Evolutionary conservation across 169 alveolate species (phyloP), one percentile per base, ranked within the genome.

Genomic region (Perkinsus olseni): DNA sequence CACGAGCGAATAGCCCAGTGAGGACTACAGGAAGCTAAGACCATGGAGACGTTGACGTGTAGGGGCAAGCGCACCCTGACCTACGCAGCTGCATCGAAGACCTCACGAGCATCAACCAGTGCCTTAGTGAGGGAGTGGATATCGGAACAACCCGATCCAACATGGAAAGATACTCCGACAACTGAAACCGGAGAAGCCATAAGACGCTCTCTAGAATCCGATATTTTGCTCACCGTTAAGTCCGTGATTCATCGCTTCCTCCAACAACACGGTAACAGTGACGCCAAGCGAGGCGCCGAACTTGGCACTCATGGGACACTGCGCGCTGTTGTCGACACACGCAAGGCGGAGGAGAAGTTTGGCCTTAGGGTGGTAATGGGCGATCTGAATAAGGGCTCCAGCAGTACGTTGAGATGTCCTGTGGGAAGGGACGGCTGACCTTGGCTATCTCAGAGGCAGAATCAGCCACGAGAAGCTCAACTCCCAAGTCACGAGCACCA

Each of bases 251-350:
- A 62, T 24, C 1, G 82, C 82, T 62, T 62, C 82, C 82, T 62
- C 82, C 34, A 62, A 62, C 34, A 62, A 24, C 82, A 62, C 82
- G 34, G 13, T 62, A 62, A 28, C 34, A 8, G 82, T 24, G 34
- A 62, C 82, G 31, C 82, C 82, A 13, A 62, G 82, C 31, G 93
- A 24, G 11, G 94, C 94, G 36, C 94, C 94, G 92, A 93, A 93
- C 40, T 93, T 93, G 92, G 36, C 4, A 36, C 91, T 38, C 94
- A 93, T 92, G 0, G 93, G 93, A 94, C 94, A 93, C 91, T 51
- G 92, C 10, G 94, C 92, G 0, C 3, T 38, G 50, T 34, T 34
- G 91, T 93, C 94, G 38, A 91, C 94, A 24, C 94, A 38, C 38
- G 51, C 91, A 10, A 93, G 39, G 24, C 94, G 94, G 48, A 93